phyloP scores from a whole-genome alignment of 2,329 filamentous ascomycete genomes.

The Tolypocladium pustulatum region DNA sequence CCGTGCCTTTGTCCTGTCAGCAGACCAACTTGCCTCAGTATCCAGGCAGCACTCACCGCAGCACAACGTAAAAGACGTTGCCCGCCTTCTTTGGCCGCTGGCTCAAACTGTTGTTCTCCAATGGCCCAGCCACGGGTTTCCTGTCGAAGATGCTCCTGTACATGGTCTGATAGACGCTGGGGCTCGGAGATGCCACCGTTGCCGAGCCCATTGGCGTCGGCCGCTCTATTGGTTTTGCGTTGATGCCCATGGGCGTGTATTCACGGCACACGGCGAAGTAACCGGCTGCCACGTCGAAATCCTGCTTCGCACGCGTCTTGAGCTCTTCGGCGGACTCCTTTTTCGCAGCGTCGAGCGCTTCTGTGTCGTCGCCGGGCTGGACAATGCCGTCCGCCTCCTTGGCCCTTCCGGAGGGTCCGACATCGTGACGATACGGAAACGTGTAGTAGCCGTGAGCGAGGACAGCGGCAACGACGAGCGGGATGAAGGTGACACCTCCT shows the following conservation, averaged over 20 bases:
- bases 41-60: conserved; percentile 48
- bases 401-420: conserved; percentile 10
- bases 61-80: conserved; percentile 87
- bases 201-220: conserved; percentile 67
- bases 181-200: conserved; percentile 68
- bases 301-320: conserved; percentile 43
- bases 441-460: conserved; percentile 59
- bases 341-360: conserved; percentile 50
- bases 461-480: conserved; percentile 52
- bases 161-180: conserved; percentile 96
- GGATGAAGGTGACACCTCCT: conserved; percentile 81
- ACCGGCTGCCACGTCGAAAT: conserved; percentile 72
- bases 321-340: conserved; percentile 48
- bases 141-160: conserved; percentile 93
- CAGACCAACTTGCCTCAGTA: neutral
- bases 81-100: conserved; percentile 55
- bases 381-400: conserved; percentile 31
- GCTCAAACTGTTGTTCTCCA: conserved; percentile 37
- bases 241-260: conserved; percentile 83
- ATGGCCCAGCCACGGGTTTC: conserved; percentile 39
- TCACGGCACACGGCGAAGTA: conserved; percentile 95
- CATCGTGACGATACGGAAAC: conserved; percentile 44
- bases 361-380: conserved; percentile 53
- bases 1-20: conserved; percentile 54
- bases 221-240: conserved; percentile 84